Base-by-base conservation (phyloP, 371 early-diverging fungal species). In the Rhizopus sp. region DNA sequence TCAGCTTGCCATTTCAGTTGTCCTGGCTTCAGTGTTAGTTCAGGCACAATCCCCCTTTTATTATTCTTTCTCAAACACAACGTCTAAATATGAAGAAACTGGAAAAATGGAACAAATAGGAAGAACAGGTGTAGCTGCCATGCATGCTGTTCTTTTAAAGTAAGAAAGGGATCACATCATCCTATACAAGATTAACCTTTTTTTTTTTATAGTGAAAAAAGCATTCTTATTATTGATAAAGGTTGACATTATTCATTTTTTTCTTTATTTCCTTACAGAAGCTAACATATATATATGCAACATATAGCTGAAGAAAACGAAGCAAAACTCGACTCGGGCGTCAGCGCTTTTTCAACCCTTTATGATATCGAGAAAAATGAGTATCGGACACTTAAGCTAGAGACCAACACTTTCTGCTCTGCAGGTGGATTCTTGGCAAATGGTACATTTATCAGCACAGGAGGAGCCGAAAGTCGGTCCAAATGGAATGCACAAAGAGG, bases 351-450 rank as follows among this genome's bases (percentile, higher is more conserved):
- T 63, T 77, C 82, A 16, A 74, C 72, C 13, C 76, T 80, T 55
- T 86, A 83, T 58, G 80, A 86, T 59, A 38, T 86, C 3, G 68
- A 68, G 7, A 79, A 72, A 3, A 69, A 82, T 53, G 50, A 56
- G 12, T 81, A 74, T 55, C 68, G 83, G 41, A 59, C 73, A 34
- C 53, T 86, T 7, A 59, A 70, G 17, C 59, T 84, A 12, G 65
- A 77, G 33, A 84, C 86, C 44, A 86, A 86, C 53, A 86, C 85
- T 9, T 86, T 86, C 52, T 86, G 86, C 51, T 84, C 85, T 5
- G 84, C 79, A 7, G 86, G 86, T 17, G 82, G 83, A 29, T 83
- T 82, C 63, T 63, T 84, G 32, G 69, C 61, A 7, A 82, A 86
- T 32, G 85, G 85, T 23, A 86, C 80, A 23, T 67, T 86, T 53